Evolutionary conservation across 352 stramenopile genomes (phyloP).

Genomic region (Saprolegnia diclina): DNA sequence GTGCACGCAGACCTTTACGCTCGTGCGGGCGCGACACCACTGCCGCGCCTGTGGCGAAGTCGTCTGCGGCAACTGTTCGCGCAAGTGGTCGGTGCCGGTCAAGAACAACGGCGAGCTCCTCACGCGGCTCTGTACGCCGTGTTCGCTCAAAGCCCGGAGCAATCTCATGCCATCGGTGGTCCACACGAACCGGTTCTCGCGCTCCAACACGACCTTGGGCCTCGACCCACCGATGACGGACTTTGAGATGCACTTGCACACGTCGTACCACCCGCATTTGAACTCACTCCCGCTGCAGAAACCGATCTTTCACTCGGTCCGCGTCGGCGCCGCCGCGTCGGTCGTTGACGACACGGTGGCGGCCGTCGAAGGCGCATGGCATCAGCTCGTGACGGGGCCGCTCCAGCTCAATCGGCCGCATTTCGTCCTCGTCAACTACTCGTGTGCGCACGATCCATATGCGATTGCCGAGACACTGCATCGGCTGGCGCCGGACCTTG

Average conservation of each 20-base stretch:
- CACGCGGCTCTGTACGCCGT: constrained; percentile 73
- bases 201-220: constrained; percentile 6
- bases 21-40: constrained; percentile 72
- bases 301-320: constrained; percentile 37
- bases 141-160: constrained; percentile 65
- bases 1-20: constrained; percentile 60
- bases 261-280: background rate
- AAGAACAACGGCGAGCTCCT: constrained; percentile 46
- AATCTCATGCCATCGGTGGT: constrained; percentile 28
- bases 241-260: constrained; percentile 22
- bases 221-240: background rate
- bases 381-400: constrained; percentile 42
- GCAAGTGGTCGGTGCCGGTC: constrained; percentile 71
- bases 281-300: background rate
- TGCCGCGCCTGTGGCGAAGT: constrained; percentile 75
- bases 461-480: constrained; percentile 55
- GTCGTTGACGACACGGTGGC: constrained; percentile 51
- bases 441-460: constrained; percentile 47
- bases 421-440: constrained; percentile 80
- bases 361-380: constrained; percentile 51
- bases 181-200: background rate
- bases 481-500: constrained; percentile 54
- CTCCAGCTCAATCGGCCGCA: constrained; percentile 59
- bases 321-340: constrained; percentile 64
- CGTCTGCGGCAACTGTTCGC: constrained; percentile 76